Evolutionary conservation across 176 grass and related monocot species (phyloP).

Genomic region (Phragmites australis): DNA sequence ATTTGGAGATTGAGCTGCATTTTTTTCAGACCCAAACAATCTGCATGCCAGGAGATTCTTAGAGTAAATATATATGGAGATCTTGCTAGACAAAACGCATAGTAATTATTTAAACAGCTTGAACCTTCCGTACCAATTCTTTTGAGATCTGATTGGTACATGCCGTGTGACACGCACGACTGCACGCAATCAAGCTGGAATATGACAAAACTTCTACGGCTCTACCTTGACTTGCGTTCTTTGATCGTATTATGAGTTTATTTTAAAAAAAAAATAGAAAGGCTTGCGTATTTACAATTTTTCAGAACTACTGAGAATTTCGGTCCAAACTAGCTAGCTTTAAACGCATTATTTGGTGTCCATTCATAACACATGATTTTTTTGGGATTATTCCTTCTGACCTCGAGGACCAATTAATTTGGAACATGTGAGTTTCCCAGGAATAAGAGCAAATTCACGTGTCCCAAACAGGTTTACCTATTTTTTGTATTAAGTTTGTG

Average conservation of each 20-base stretch:
- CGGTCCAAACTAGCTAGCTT: neutral
- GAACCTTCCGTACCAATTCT: neutral
- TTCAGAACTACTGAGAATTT: neutral
- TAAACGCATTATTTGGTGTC: neutral
- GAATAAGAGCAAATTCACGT: neutral
- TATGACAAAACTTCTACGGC: slow-evolving; percentile 15
- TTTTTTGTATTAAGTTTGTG: too few relatives aligned
- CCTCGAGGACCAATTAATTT: neutral
- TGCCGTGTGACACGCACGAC: neutral
- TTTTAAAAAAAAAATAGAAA: neutral
- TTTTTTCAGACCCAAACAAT: neutral
- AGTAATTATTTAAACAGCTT: neutral
- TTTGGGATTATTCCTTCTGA: too few relatives aligned
- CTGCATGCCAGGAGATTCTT: neutral
- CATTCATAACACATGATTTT: neutral
- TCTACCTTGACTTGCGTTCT: slow-evolving; percentile 11
- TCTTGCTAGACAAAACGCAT: neutral
- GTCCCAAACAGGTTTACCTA: neutral
- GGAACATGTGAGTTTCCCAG: neutral
- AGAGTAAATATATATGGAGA: neutral
- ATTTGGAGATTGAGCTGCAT: neutral
- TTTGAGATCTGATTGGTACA: neutral
- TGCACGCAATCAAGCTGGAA: neutral
- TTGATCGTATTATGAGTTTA: neutral
- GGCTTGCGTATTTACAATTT: neutral